Evolutionary conservation across 31 red algal species (phyloP), one percentile per base, ranked within the genome.

Genomic region (Odonthalia washingtoniensis): DNA sequence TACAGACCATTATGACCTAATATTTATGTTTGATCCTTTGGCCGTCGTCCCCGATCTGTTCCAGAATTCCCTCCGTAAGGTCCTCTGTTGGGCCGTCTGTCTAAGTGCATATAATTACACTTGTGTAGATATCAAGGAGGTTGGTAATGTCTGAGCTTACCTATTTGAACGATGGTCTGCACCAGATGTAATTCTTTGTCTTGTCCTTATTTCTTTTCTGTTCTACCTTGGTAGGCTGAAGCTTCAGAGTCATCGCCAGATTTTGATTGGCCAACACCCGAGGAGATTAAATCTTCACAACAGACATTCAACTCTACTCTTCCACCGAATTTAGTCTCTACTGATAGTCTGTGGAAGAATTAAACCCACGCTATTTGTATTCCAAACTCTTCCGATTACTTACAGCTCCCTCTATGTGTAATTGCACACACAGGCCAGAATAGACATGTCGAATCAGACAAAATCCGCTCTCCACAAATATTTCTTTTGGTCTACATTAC

Each of bases 391-490:
- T 27, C 74, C 17, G 42, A 18, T 17, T 6, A 77, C 28, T 46
- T 77, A 12, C 74, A 77, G 45, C 74, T 77, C 24, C 74, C 30
- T 28, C 27, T 77, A 77, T 77, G 74, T 14, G 28, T 77, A 14
- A 77, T 77, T 44, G 74, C 39, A 45, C 74, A 77, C 42, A 77
- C 74, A 43, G 74, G 74, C 37, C 74, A 5, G 39, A 38, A 12
- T 77, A 12, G 74, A 9, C 74, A 77, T 27, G n/a, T 27, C 34
- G 36, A 45, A 77, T 14, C 9, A 14, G n/a, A 77, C 74, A 12
- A 24, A 45, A 45, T 9, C 43, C 14, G 39, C 21, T 49, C 74
- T 41, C 37, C 42, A 12, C 37, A 27, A 27, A 27, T 12, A 77
- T 28, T 77, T 44, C 27, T 44, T 26, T 41, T 77, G 74, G 37